Percentiles rank a stretch among this genome's conserved stretches.
These are phyloP conservation scores for Drosera spatulata DNA, from an alignment of 179 eudicot species.

Conservation along the genomic window DNA sequence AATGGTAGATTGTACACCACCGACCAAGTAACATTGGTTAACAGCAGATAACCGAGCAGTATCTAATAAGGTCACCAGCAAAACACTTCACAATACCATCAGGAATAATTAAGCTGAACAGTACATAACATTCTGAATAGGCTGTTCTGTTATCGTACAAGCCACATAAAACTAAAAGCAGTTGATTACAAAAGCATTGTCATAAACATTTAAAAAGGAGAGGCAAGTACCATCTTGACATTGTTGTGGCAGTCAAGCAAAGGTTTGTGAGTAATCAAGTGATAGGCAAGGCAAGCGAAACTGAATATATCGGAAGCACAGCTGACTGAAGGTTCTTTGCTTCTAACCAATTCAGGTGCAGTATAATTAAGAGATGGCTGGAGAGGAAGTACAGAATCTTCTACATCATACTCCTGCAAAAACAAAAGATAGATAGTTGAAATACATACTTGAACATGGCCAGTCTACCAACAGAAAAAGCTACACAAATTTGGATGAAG, in stretches of 20 bases:
- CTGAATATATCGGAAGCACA: conserved; percentile 82
- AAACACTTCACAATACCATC: too few species aligned
- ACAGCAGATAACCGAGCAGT: too few species aligned
- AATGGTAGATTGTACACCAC: too few species aligned
- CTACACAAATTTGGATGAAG: not conserved
- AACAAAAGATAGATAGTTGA: conserved; percentile 1
- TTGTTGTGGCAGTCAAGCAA: conserved; percentile 98
- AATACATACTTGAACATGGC: not conserved
- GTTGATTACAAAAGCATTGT: too few species aligned
- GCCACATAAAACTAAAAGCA: too few species aligned
- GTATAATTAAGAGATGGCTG: conserved; percentile 95
- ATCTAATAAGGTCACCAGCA: too few species aligned
- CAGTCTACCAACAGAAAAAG: not conserved
- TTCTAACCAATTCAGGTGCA: conserved; percentile 92
- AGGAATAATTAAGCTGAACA: too few species aligned
- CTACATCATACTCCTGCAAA: conserved; percentile 89
- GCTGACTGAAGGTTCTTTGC: conserved; percentile 60
- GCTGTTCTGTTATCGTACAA: too few species aligned
- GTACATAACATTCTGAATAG: too few species aligned
- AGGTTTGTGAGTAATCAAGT: conserved; percentile 81
- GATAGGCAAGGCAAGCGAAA: conserved; percentile 91
- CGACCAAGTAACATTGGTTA: too few species aligned
- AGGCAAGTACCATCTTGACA: conserved; percentile 77
- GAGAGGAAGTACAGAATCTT: conserved; percentile 89
- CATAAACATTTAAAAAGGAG: conserved; percentile 2